phyloP scores from a whole-genome alignment of 768 basidiomycete species.

The Lepiota venenata region DNA sequence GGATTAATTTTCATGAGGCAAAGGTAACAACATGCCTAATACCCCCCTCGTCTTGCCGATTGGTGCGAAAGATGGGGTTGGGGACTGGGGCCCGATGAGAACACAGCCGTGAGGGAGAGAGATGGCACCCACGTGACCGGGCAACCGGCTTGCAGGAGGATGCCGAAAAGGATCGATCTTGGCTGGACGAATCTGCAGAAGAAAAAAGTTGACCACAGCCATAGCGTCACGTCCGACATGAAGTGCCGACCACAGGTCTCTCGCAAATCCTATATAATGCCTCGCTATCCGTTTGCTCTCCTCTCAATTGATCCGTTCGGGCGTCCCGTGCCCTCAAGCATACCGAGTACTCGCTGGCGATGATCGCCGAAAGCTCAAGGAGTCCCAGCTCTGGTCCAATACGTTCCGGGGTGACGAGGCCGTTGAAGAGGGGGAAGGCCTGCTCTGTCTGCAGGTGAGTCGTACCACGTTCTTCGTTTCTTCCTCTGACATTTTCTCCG shows the following conservation, averaged over 20 bases:
- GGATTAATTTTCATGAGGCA: neutral
- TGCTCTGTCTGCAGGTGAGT: conserved; percentile 52
- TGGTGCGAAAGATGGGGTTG: neutral
- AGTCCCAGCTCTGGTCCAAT: conserved; percentile 27
- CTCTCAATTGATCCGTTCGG: conserved; percentile 34
- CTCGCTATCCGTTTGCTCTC: conserved; percentile 16
- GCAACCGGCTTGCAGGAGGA: neutral
- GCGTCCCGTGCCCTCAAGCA: conserved; percentile 20
- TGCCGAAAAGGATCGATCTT: neutral
- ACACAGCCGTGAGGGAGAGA: neutral
- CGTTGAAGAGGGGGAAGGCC: conserved; percentile 51
- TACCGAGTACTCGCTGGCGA: conserved; percentile 26
- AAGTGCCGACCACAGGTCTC: conserved; percentile 8
- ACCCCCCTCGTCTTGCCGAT: neutral
- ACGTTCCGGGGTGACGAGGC: conserved; percentile 29
- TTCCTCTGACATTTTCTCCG: neutral
- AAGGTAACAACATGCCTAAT: neutral
- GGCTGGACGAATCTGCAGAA: neutral
- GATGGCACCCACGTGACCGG: neutral
- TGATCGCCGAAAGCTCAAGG: conserved; percentile 35
- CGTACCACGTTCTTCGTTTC: neutral
- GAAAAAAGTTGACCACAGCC: too few species aligned
- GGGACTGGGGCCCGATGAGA: neutral
- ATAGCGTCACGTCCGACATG: conserved; percentile 6
- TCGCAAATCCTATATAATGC: conserved; percentile 32